Evolutionary conservation across 208 protist genomes (phyloP).

Genomic region (Crithidia bombi): DNA sequence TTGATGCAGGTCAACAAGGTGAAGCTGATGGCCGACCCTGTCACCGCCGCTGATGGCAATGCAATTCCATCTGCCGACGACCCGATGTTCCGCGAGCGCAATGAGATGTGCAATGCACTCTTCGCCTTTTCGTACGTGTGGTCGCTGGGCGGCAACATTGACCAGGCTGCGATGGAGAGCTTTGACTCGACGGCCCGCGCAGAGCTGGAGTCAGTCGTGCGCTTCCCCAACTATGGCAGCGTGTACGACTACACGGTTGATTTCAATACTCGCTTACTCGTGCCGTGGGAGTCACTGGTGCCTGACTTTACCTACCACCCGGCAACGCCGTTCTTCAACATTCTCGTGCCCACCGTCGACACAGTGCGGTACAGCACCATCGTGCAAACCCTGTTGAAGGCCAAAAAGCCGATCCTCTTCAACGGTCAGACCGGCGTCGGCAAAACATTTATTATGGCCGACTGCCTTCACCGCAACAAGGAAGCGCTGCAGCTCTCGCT

Average conservation of each 20-base stretch:
- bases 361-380: conserved; percentile 95
- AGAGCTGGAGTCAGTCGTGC: conserved; percentile 84
- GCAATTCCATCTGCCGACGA: conserved; percentile 52
- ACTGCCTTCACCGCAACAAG: conserved; percentile 81
- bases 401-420: conserved; percentile 92
- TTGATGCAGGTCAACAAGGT: conserved; percentile 81
- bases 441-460: conserved; percentile 94
- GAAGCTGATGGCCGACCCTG: conserved; percentile 72
- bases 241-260: conserved; percentile 96
- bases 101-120: conserved; percentile 88
- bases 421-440: conserved; percentile 96
- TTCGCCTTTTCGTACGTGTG: conserved; percentile 97
- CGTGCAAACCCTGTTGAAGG: conserved; percentile 87
- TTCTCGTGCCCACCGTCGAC: conserved; percentile 97
- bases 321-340: conserved; percentile 94
- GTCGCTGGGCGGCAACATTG: conserved; percentile 96
- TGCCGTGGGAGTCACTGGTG: conserved; percentile 85
- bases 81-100: conserved; percentile 77
- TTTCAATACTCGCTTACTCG: conserved; percentile 75
- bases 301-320: conserved; percentile 84
- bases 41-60: conserved; percentile 24
- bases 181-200: conserved; percentile 92
- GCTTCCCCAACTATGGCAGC: conserved; percentile 85
- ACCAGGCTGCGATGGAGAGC: conserved; percentile 79
- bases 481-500: conserved; percentile 80